Evolutionary conservation across 192 early-diverging fungal species (phyloP).

Genomic region (Coemansia sp.): DNA sequence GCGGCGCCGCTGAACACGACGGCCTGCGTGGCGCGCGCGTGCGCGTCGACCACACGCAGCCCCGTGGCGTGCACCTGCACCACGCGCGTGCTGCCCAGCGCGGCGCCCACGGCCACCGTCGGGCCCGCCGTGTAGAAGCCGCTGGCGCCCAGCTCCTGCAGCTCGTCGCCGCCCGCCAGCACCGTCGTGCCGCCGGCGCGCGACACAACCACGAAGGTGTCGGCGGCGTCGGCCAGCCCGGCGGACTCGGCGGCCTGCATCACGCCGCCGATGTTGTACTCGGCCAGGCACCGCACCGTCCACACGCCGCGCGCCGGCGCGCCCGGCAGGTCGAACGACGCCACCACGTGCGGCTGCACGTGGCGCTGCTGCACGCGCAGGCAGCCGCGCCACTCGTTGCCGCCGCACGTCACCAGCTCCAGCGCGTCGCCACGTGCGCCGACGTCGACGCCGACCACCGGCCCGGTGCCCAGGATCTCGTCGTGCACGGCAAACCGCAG

Average conservation of each 20-base stretch:
- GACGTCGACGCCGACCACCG: conserved; percentile 71
- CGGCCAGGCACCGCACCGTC: conserved; percentile 33
- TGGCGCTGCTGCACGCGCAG: conserved; percentile 61
- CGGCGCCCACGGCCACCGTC: conserved; percentile 72
- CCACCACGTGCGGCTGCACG: conserved; percentile 60
- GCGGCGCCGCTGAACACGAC: too few relatives aligned
- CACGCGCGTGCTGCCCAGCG: conserved; percentile 68
- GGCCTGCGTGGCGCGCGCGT: conserved; percentile 32
- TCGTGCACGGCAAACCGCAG: conserved; percentile 74
- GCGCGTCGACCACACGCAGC: conserved; percentile 65
- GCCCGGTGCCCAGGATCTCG: conserved; percentile 72
- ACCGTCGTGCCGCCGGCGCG: conserved; percentile 50
- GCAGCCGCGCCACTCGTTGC: conserved; percentile 57
- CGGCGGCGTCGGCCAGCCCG: conserved; percentile 22
- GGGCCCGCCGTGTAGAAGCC: conserved; percentile 74
- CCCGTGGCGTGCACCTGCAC: conserved; percentile 83
- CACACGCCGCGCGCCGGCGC: conserved; percentile 40
- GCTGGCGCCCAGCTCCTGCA: conserved; percentile 67
- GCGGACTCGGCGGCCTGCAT: conserved; percentile 38
- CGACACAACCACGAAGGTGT: conserved; percentile 46
- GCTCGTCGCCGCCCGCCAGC: conserved; percentile 76
- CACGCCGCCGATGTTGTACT: conserved; percentile 49
- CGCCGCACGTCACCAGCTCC: conserved; percentile 62
- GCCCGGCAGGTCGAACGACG: conserved; percentile 55
- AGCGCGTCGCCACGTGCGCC: conserved; percentile 56